phyloP scores from a whole-genome alignment of 228 moss, liverwort and hornwort genomes.

The Sphagnum fallax region DNA sequence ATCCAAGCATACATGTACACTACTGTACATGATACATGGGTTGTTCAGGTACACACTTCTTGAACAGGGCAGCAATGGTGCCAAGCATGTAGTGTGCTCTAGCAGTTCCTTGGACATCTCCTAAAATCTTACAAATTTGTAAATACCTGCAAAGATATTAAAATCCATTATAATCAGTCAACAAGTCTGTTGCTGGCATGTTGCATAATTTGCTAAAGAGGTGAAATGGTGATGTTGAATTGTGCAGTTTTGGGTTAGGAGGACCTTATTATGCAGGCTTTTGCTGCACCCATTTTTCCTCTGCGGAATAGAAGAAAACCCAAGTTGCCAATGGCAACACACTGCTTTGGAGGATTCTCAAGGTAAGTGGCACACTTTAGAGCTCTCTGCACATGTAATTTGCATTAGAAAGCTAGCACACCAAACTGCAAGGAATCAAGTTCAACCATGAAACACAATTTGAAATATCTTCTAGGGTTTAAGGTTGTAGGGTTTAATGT shows the following conservation, averaged over 20 bases:
- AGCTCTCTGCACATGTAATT: slow-evolving; percentile 52
- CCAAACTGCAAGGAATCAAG: no score
- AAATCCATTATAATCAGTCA: neutral
- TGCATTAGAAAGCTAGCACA: neutral
- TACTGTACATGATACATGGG: neutral
- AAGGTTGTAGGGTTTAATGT: no score
- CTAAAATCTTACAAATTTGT: slow-evolving; percentile 63
- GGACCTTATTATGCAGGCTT: slow-evolving; percentile 67
- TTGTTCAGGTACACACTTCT: slow-evolving; percentile 26
- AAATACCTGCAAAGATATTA: slow-evolving; percentile 36
- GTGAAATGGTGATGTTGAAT: neutral
- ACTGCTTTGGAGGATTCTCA: slow-evolving; percentile 76
- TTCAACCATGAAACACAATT: no score
- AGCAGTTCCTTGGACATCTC: slow-evolving; percentile 67
- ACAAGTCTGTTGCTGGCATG: neutral
- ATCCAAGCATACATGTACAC: no score
- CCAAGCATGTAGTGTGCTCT: slow-evolving; percentile 79
- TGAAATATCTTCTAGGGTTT: no score
- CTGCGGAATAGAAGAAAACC: slow-evolving; percentile 76
- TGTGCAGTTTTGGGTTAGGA: neutral
- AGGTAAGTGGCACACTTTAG: slow-evolving; percentile 66
- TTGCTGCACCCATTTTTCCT: slow-evolving; percentile 68
- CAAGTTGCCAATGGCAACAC: slow-evolving; percentile 74
- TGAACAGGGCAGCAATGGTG: slow-evolving; percentile 58
- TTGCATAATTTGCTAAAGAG: neutral